phyloP scores from a whole-genome alignment of 2,329 filamentous ascomycete species.

The Harringtonia lauricola region DNA sequence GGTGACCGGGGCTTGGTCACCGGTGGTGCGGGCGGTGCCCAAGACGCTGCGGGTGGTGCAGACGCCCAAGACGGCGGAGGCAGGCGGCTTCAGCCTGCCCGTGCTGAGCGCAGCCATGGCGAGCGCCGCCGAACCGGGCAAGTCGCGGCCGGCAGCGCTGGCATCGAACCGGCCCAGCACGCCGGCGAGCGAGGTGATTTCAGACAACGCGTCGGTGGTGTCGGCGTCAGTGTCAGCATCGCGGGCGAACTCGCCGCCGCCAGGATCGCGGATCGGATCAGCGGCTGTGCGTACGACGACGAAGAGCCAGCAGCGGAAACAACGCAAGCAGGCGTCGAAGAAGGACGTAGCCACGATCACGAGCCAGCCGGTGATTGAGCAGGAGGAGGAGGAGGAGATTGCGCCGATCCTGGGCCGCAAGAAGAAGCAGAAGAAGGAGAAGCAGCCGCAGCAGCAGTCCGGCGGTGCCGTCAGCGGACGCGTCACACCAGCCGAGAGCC shows the following conservation, averaged over 20 bases:
- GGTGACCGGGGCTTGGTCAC: constrained; percentile 43
- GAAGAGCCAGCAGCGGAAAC: constrained; percentile 70
- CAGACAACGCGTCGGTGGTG: constrained; percentile 65
- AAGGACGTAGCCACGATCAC: constrained; percentile 46
- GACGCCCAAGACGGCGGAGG: constrained; percentile 22
- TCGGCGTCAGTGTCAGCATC: constrained; percentile 44
- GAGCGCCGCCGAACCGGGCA: neutral
- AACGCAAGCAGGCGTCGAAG: constrained; percentile 56
- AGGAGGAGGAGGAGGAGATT: constrained; percentile 35
- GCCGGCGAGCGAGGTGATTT: constrained; percentile 61
- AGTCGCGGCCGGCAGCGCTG: neutral
- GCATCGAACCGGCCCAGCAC: constrained; percentile 47
- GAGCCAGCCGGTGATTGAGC: constrained; percentile 35
- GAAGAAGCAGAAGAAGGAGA: constrained; percentile 78
- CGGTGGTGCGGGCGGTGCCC: constrained; percentile 38
- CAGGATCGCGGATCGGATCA: constrained; percentile 53
- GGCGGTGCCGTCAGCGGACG: constrained; percentile 12
- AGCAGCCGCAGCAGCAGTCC: constrained; percentile 21
- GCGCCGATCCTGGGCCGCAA: constrained; percentile 70
- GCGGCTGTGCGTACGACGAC: constrained; percentile 59
- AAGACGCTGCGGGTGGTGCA: constrained; percentile 62
- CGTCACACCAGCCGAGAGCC: constrained; percentile 14
- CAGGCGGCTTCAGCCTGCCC: constrained; percentile 15
- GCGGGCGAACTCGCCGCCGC: constrained; percentile 61
- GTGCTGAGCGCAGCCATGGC: constrained; percentile 12